Percentiles rank a stretch among this genome's conserved stretches.
phyloP scores from a whole-genome alignment of 1,139 yeast species.

The Yarrowia galli region DNA sequence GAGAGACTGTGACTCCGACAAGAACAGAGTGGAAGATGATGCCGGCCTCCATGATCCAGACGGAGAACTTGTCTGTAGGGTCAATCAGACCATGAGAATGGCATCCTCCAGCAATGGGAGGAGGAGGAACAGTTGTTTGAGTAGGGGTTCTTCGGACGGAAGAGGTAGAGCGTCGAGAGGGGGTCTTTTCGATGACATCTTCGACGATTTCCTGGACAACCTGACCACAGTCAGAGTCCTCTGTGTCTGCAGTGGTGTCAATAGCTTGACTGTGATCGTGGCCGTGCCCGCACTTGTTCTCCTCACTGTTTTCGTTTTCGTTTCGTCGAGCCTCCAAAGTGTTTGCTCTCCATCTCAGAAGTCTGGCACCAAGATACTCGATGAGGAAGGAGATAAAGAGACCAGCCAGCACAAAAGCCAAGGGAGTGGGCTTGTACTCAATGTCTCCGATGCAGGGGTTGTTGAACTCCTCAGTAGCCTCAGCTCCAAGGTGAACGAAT shows the following conservation, averaged over 20 bases:
- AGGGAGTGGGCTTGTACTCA: conserved; percentile 51
- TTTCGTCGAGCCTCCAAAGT: conserved; percentile 2
- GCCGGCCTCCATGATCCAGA: conserved; percentile 77
- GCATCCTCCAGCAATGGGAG: conserved; percentile 30
- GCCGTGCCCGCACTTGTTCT: conserved; percentile 14
- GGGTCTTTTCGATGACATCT: conserved; percentile 22
- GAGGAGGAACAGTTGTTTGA: conserved; percentile 6
- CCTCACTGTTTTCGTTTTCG: conserved; percentile 7
- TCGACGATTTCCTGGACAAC: conserved; percentile 6
- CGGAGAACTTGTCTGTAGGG: conserved; percentile 49
- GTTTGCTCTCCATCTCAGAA: conserved; percentile 43
- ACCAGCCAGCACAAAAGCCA: conserved; percentile 53
- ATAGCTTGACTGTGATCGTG: conserved; percentile 1
- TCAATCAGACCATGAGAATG: conserved; percentile 36
- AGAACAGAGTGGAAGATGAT: conserved; percentile 80
- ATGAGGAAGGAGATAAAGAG: conserved; percentile 51
- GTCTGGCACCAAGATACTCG: conserved; percentile 47
- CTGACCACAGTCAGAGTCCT: conserved; percentile 8
- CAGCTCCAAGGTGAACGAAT: conserved; percentile 80
- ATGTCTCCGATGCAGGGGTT: conserved; percentile 62
- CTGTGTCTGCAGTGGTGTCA: conserved; percentile 3
- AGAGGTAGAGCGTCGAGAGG: background rate
- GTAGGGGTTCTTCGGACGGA: conserved; percentile 3
- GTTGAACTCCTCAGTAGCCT: conserved; percentile 67
- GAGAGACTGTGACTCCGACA: conserved; percentile 75